phyloP scores from a whole-genome alignment of 1,139 yeast genomes.

The Geotrichum europaeum region DNA sequence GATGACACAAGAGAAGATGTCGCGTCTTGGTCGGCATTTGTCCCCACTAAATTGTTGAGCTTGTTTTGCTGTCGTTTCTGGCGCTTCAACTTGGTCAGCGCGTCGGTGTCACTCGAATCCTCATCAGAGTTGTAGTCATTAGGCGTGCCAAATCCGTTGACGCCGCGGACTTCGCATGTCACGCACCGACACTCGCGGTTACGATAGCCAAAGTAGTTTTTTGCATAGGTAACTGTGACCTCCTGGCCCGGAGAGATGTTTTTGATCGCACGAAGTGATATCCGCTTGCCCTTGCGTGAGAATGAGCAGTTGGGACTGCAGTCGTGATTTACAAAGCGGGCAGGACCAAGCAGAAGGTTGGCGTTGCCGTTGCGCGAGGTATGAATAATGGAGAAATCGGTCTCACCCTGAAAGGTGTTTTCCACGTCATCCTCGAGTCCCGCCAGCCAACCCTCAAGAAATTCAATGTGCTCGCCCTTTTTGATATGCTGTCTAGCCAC shows the following conservation, averaged over 20 bases:
- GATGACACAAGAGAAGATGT: neutral
- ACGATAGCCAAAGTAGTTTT: conserved; percentile 40
- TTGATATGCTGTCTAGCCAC: conserved; percentile 34
- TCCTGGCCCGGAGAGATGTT: conserved; percentile 42
- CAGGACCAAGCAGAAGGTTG: conserved; percentile 45
- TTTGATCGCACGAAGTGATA: conserved; percentile 35
- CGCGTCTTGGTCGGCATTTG: neutral
- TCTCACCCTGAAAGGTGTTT: conserved; percentile 29
- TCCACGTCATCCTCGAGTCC: conserved; percentile 39
- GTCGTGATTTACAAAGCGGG: conserved; percentile 45
- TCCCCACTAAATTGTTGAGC: conserved; percentile 19
- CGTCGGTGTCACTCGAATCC: conserved; percentile 16
- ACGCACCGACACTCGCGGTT: conserved; percentile 44
- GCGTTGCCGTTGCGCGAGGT: conserved; percentile 34
- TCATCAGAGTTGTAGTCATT: conserved; percentile 5
- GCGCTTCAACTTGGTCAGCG: conserved; percentile 16
- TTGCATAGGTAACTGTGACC: conserved; percentile 41
- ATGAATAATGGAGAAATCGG: conserved; percentile 39
- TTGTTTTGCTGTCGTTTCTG: conserved; percentile 24
- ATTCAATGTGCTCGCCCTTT: conserved; percentile 36
- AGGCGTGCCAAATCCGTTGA: conserved; percentile 15
- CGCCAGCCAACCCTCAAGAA: conserved; percentile 34
- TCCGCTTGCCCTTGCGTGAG: conserved; percentile 28
- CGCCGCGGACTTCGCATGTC: conserved; percentile 37
- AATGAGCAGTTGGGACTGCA: conserved; percentile 43